Evolutionary conservation across 2,329 filamentous ascomycete species (phyloP).

Genomic region (Botrytis hyacinthi): DNA sequence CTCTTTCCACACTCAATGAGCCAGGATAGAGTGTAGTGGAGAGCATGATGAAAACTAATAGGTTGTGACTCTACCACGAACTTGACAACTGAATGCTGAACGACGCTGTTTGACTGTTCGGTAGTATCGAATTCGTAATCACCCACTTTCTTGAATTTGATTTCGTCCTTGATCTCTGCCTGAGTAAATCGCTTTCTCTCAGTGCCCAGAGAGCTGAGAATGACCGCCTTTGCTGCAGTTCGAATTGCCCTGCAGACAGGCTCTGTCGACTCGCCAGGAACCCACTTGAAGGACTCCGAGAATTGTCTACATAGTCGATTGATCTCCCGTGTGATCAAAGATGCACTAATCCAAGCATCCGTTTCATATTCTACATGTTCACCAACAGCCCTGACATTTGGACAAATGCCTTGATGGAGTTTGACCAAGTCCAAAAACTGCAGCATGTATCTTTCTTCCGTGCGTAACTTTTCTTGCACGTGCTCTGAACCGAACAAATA

Average conservation of each 20-base stretch:
- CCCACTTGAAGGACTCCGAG: constrained; percentile 77
- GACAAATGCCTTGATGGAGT: constrained; percentile 94
- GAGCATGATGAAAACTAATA: constrained; percentile 95
- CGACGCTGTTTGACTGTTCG: constrained; percentile 31
- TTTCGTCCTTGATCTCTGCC: constrained; percentile 82
- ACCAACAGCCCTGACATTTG: constrained; percentile 85
- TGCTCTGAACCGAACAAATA: constrained; percentile 87
- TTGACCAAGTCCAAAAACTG: constrained; percentile 96
- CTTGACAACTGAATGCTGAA: constrained; percentile 67
- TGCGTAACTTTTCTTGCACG: constrained; percentile 80
- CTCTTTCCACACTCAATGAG: constrained; percentile 83
- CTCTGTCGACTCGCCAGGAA: constrained; percentile 60
- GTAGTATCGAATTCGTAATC: constrained; percentile 75
- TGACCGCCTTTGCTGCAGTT: constrained; percentile 76
- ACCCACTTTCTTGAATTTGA: constrained; percentile 73
- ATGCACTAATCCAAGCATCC: constrained; percentile 96
- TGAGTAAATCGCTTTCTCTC: constrained; percentile 83
- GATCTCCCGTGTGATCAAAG: constrained; percentile 89
- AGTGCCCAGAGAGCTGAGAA: constrained; percentile 84
- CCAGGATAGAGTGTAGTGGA: constrained; percentile 97
- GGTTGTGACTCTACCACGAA: constrained; percentile 86
- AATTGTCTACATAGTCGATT: constrained; percentile 89
- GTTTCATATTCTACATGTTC: constrained; percentile 99
- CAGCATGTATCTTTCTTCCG: constrained; percentile 80
- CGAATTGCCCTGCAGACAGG: constrained; percentile 70